Conservation (phyloP, 2,329 filamentous ascomycete genomes). For the Fusarium verticillioides region DNA sequence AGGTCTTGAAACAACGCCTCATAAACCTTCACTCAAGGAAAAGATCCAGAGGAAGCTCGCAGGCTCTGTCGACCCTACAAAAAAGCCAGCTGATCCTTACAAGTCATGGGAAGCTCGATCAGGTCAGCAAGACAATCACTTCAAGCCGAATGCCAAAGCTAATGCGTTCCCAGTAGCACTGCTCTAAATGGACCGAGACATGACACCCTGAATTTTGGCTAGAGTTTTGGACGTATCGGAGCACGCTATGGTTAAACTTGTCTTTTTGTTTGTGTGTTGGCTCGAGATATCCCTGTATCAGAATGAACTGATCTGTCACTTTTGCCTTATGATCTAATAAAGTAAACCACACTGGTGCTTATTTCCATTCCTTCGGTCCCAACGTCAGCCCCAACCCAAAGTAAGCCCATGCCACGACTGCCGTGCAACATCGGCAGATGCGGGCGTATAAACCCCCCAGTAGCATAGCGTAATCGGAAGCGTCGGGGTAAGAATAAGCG, state of each 20-base stretch:
- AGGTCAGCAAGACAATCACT: constrained; percentile 23
- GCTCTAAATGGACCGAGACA: constrained; percentile 13
- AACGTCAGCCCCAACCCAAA: constrained; percentile 11
- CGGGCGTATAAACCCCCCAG: neutral
- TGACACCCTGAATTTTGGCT: neutral
- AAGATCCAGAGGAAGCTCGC: constrained; percentile 40
- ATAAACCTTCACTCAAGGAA: constrained; percentile 37
- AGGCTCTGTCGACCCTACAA: constrained; percentile 35
- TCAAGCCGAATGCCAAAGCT: neutral
- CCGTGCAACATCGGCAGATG: neutral
- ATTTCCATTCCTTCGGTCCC: neutral
- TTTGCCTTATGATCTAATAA: neutral
- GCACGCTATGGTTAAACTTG: constrained; percentile 4
- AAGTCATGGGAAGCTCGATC: constrained; percentile 45
- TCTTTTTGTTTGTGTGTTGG: neutral
- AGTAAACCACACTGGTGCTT: neutral
- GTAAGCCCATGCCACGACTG: neutral
- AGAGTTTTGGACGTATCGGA: neutral
- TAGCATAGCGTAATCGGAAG: neutral
- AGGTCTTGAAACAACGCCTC: constrained; percentile 3
- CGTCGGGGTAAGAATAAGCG: neutral
- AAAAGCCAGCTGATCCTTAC: constrained; percentile 34
- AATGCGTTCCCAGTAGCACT: constrained; percentile 28
- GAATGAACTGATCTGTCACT: constrained; percentile 8
- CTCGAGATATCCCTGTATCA: constrained; percentile 26